Evolutionary conservation across 1,139 yeast species (phyloP).

Genomic region (Pichia cactophila): DNA sequence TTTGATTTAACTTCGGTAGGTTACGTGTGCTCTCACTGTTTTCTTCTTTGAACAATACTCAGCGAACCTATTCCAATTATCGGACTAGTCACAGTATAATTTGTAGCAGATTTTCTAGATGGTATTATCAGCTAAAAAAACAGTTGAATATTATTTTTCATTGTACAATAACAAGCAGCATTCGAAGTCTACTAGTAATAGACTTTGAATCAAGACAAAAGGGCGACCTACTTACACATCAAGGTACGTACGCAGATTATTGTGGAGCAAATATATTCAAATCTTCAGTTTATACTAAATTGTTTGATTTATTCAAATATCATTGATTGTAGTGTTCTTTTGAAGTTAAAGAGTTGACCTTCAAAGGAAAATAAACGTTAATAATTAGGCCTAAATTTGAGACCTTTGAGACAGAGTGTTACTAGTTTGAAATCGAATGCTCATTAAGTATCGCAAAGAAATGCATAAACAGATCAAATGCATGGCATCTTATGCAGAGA

Average conservation of each 20-base stretch:
- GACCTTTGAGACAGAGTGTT: constrained; percentile 36
- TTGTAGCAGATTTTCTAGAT: constrained; percentile 73
- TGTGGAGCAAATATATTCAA: constrained; percentile 70
- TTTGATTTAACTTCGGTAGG: no score
- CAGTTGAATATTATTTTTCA: constrained; percentile 67
- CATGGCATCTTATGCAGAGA: no score
- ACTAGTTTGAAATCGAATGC: no score
- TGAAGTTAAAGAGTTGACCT: constrained; percentile 78
- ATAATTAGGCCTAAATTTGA: constrained; percentile 60
- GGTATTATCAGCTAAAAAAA: constrained; percentile 75
- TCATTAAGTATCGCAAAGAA: no score
- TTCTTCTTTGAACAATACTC: constrained; percentile 41
- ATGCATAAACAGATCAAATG: no score
- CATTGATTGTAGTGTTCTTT: constrained; percentile 53
- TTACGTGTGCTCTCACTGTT: no score
- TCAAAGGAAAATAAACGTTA: constrained; percentile 76
- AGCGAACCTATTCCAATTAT: constrained; percentile 72
- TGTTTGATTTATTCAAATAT: constrained; percentile 52
- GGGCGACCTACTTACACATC: constrained; percentile 38
- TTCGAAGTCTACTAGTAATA: constrained; percentile 71
- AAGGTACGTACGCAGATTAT: constrained; percentile 53
- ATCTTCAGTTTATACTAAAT: constrained; percentile 46
- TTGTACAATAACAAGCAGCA: constrained; percentile 70
- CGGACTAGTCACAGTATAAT: constrained; percentile 60
- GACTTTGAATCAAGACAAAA: constrained; percentile 84